These are phyloP conservation scores for Globisporangium uncinulatum DNA, from an alignment of 352 stramenopile species.

Conservation along the genomic window DNA sequence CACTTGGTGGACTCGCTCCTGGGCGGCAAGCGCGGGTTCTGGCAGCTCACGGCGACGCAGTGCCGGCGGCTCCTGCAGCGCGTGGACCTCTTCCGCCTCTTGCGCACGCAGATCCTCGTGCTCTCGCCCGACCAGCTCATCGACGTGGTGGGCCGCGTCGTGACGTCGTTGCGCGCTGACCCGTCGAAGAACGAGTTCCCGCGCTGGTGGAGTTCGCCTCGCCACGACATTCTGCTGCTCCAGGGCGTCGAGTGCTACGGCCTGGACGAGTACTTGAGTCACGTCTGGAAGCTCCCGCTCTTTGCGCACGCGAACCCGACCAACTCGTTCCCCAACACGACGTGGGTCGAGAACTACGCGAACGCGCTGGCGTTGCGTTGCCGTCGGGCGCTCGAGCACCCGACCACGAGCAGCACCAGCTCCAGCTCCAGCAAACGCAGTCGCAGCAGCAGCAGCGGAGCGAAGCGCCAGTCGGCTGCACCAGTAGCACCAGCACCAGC, in stretches of 20 bases:
- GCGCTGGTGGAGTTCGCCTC: conserved; percentile 68
- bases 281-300: conserved; percentile 64
- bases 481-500: not conserved
- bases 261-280: conserved; percentile 56
- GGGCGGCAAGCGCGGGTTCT: conserved; percentile 53
- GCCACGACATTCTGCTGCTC: conserved; percentile 74
- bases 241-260: conserved; percentile 82
- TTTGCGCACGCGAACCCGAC: conserved; percentile 43
- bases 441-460: not conserved
- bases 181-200: conserved; percentile 28
- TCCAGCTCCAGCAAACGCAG: not conserved
- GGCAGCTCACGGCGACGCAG: conserved; percentile 50
- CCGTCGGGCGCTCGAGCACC: conserved; percentile 27
- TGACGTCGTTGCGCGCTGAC: conserved; percentile 22
- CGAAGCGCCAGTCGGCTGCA: not conserved
- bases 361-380: conserved; percentile 30
- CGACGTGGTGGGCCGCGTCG: conserved; percentile 45
- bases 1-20: conserved; percentile 39
- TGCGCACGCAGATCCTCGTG: conserved; percentile 67
- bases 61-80: conserved; percentile 62
- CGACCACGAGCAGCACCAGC: not conserved
- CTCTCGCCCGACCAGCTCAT: conserved; percentile 57
- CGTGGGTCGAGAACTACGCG: conserved; percentile 81
- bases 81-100: conserved; percentile 74
- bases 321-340: conserved; percentile 40